Percentiles rank a stretch among this genome's conserved stretches.
phyloP scores from a whole-genome alignment of 2,329 filamentous ascomycete genomes.

The Ilyonectria mors-panacis region DNA sequence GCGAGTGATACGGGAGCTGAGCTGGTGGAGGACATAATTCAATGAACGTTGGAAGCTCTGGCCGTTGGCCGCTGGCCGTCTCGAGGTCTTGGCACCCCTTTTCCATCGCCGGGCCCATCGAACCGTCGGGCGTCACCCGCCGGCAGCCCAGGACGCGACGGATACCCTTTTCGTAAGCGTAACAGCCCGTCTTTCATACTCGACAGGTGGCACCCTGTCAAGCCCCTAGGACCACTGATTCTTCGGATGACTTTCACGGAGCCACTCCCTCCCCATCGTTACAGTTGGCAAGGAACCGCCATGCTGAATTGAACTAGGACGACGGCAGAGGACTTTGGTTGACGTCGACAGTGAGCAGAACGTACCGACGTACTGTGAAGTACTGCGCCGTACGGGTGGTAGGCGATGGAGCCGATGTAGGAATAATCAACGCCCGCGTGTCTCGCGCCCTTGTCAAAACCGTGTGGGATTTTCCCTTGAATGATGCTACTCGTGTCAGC shows the following conservation, averaged over 20 bases:
- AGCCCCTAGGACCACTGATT: conserved; percentile 8
- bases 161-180: conserved; percentile 8
- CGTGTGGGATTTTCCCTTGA: conserved; percentile 13
- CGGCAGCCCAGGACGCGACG: conserved; percentile 10
- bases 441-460: conserved; percentile 23
- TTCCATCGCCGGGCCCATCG: conserved; percentile 27
- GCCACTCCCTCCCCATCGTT: not conserved
- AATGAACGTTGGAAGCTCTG: conserved; percentile 10
- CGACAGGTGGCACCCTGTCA: conserved; percentile 9
- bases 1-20: conserved; percentile 6
- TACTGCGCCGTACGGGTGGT: conserved; percentile 11
- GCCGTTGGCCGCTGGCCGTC: conserved; percentile 9
- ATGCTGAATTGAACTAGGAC: not conserved
- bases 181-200: conserved; percentile 15
- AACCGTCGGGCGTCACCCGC: conserved; percentile 12
- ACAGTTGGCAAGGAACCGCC: conserved; percentile 4
- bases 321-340: conserved; percentile 10
- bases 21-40: conserved; percentile 10
- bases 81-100: conserved; percentile 37
- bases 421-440: conserved; percentile 6
- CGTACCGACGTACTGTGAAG: not conserved
- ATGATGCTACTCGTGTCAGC: conserved; percentile 22
- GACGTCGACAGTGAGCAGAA: conserved; percentile 10
- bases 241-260: not conserved
- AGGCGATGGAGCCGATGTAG: conserved; percentile 15